These are phyloP conservation scores for Aspergillus brasiliensis DNA, from an alignment of 2,329 filamentous ascomycete genomes.

Conservation along the genomic window DNA sequence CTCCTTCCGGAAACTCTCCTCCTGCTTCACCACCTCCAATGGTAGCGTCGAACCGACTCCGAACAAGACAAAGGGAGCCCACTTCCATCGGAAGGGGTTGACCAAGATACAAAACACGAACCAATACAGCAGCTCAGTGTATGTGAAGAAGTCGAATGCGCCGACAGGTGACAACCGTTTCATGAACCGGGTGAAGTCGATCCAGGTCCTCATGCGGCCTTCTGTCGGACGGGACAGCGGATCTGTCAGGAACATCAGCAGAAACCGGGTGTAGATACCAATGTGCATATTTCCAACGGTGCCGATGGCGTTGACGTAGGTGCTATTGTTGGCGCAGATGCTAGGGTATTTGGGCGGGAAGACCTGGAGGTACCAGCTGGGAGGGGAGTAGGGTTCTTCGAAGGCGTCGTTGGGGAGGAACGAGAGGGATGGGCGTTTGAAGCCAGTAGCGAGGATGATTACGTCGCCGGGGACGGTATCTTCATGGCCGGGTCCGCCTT, in stretches of 20 bases:
- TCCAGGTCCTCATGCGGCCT: constrained; percentile 81
- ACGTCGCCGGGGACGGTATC: constrained; percentile 71
- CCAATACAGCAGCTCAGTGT: constrained; percentile 83
- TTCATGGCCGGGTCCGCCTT: constrained; percentile 71
- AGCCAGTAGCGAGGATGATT: constrained; percentile 82
- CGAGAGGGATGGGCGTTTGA: constrained; percentile 68
- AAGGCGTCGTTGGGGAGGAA: constrained; percentile 78
- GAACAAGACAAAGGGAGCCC: constrained; percentile 80
- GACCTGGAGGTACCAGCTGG: constrained; percentile 86
- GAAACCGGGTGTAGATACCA: constrained; percentile 81
- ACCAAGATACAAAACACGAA: constrained; percentile 75
- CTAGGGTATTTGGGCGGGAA: constrained; percentile 75
- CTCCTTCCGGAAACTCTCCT: constrained; percentile 51
- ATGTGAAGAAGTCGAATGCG: constrained; percentile 89
- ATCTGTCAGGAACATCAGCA: constrained; percentile 84
- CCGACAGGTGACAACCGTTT: constrained; percentile 70
- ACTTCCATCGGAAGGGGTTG: constrained; percentile 90
- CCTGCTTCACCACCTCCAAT: constrained; percentile 64
- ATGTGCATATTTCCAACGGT: constrained; percentile 87
- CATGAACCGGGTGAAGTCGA: constrained; percentile 75
- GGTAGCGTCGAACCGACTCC: constrained; percentile 71
- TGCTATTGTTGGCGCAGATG: constrained; percentile 80
- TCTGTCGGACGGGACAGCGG: constrained; percentile 71
- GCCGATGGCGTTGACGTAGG: constrained; percentile 77
- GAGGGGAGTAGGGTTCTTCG: constrained; percentile 70